phyloP scores from a whole-genome alignment of 441 rosid species.

The Brassica hybrid region DNA sequence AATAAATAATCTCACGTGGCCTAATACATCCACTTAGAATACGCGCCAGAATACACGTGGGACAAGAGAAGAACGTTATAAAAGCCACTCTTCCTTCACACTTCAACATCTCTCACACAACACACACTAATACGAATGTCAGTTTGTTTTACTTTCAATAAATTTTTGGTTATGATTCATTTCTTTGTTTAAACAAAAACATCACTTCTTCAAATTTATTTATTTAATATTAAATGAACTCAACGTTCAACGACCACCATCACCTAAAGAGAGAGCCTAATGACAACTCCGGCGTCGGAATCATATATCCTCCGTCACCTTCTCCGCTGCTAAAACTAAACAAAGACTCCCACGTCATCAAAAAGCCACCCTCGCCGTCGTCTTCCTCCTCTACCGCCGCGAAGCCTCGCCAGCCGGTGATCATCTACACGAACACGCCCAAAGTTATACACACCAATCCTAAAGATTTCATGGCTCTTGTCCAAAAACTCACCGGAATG shows the following conservation, averaged over 20 bases:
- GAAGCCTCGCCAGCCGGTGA: constrained; percentile 75
- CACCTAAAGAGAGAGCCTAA: constrained; percentile 36
- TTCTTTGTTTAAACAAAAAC: constrained; percentile 15
- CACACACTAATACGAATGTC: neutral
- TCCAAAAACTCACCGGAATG: constrained; percentile 78
- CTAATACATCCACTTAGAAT: constrained; percentile 14
- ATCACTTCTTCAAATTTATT: neutral
- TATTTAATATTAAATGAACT: constrained; percentile 49
- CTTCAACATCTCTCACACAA: constrained; percentile 1
- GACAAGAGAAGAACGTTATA: constrained; percentile 9
- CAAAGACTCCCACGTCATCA: constrained; percentile 66
- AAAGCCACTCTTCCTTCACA: constrained; percentile 15
- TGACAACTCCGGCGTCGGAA: constrained; percentile 33
- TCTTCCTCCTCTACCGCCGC: constrained; percentile 42
- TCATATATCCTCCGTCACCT: constrained; percentile 26
- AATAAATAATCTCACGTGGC: constrained; percentile 3
- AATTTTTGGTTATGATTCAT: neutral
- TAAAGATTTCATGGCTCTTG: constrained; percentile 75
- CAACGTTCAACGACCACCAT: constrained; percentile 46
- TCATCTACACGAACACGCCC: constrained; percentile 83
- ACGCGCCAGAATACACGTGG: constrained; percentile 30
- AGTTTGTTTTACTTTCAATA: too few species aligned
- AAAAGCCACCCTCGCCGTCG: constrained; percentile 51
- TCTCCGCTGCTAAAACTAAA: constrained; percentile 53
- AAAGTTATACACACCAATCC: constrained; percentile 78